phyloP scores from a whole-genome alignment of 2,329 filamentous ascomycete genomes.

The Colletotrichum sp. region DNA sequence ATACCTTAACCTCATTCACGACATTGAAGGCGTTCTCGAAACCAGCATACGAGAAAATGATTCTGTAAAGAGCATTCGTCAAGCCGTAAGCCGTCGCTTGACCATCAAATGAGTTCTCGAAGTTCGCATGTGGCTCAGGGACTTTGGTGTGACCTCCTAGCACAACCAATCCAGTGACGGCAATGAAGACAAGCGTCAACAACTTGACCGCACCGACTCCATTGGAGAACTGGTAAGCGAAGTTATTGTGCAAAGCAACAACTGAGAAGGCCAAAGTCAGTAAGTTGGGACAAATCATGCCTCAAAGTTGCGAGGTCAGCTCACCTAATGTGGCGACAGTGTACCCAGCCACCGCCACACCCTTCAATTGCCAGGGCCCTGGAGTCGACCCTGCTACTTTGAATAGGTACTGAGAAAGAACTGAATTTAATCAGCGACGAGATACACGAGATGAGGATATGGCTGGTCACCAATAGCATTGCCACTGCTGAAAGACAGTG shows the following conservation, averaged over 20 bases:
- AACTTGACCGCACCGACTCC: slow-evolving; percentile 63
- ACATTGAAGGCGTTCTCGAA: slow-evolving; percentile 67
- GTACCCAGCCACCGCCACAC: slow-evolving; percentile 68
- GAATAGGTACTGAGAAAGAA: slow-evolving; percentile 68
- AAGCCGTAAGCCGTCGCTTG: background rate
- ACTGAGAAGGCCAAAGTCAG: background rate
- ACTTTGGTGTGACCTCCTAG: slow-evolving; percentile 22
- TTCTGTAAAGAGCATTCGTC: slow-evolving; percentile 2
- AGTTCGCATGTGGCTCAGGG: slow-evolving; percentile 37
- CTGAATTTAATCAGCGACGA: slow-evolving; percentile 24
- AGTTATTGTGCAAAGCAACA: slow-evolving; percentile 49
- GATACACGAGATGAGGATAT: rapidly evolving
- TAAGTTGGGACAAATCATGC: background rate
- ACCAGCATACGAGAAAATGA: slow-evolving; percentile 28
- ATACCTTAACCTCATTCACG: slow-evolving; percentile 58
- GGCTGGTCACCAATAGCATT: slow-evolving; percentile 49
- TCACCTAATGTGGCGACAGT: slow-evolving; percentile 48
- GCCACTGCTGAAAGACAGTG: slow-evolving; percentile 68
- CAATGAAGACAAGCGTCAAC: slow-evolving; percentile 26
- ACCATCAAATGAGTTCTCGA: slow-evolving; percentile 26
- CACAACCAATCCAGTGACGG: background rate
- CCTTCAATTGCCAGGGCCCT: slow-evolving; percentile 68
- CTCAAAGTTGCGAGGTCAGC: background rate
- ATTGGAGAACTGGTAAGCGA: slow-evolving; percentile 60
- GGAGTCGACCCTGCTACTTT: slow-evolving; percentile 54